phyloP scores from a whole-genome alignment of 176 grass and related monocot species.

The Saccharum officinarum region DNA sequence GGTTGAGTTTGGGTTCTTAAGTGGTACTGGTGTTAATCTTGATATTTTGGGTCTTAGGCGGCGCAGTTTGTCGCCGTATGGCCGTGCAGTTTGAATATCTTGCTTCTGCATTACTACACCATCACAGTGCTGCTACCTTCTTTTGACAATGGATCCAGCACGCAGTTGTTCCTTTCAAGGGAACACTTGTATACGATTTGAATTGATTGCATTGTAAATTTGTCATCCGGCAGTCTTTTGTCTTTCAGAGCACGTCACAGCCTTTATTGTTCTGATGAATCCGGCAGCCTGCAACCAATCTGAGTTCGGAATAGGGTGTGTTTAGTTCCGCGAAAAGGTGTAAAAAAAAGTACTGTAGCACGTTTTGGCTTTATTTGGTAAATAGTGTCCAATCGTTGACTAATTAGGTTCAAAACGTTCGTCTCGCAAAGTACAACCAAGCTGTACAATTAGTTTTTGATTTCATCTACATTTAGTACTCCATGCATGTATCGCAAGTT shows the following conservation, averaged over 20 bases:
- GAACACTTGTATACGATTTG: background rate
- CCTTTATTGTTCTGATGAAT: constrained; percentile 21
- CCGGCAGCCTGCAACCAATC: background rate
- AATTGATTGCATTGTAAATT: background rate
- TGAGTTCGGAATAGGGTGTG: too few relatives aligned
- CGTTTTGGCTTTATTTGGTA: too few relatives aligned
- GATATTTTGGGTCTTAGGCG: background rate
- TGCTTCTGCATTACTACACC: constrained; percentile 5
- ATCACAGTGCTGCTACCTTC: too few relatives aligned
- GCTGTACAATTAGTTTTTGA: too few relatives aligned
- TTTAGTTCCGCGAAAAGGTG: too few relatives aligned
- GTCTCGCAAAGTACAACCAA: too few relatives aligned
- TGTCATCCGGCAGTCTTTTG: background rate
- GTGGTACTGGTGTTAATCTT: too few relatives aligned
- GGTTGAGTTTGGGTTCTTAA: background rate
- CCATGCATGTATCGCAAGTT: too few relatives aligned
- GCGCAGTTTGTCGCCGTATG: background rate
- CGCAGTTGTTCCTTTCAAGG: background rate
- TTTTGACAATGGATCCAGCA: constrained; percentile 25
- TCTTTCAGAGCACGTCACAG: background rate
- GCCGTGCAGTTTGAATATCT: constrained; percentile 32
- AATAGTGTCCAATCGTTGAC: too few relatives aligned
- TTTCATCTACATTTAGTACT: too few relatives aligned
- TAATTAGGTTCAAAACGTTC: too few relatives aligned
- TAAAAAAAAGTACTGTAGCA: too few relatives aligned